Percentiles rank a stretch among this genome's conserved stretches.
Conservation (phyloP, 257 asterid genomes). For the Solanum tarijense region DNA sequence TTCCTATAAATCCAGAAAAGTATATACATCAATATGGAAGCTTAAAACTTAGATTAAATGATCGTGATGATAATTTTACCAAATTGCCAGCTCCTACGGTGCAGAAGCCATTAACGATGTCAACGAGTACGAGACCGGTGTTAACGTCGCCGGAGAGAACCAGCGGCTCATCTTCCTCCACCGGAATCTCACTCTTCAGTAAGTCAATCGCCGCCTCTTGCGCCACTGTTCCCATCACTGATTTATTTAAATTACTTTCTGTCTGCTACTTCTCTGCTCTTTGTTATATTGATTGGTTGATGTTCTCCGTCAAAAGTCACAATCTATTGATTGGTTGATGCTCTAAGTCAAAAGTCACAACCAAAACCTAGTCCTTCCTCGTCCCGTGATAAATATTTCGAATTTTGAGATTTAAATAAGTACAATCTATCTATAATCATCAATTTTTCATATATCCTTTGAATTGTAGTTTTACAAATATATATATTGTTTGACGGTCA, state of each 20-base stretch:
- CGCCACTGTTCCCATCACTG: not conserved
- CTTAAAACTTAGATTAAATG: not conserved
- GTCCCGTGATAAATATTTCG: too few relatives aligned
- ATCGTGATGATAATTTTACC: slow-evolving; percentile 8
- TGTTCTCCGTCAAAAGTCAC: not conserved
- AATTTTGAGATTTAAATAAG: too few relatives aligned
- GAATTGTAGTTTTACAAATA: too few relatives aligned
- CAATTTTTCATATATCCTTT: too few relatives aligned
- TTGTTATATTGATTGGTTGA: too few relatives aligned
- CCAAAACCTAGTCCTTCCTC: too few relatives aligned
- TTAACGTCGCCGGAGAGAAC: slow-evolving; percentile 43
- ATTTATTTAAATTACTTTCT: not conserved
- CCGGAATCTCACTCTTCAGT: slow-evolving; percentile 47
- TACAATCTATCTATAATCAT: too few relatives aligned
- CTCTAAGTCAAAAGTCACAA: too few relatives aligned
- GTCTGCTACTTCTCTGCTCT: too few relatives aligned
- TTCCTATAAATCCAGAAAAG: not conserved
- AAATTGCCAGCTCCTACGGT: slow-evolving; percentile 86
- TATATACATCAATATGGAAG: not conserved
- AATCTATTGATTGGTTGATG: too few relatives aligned
- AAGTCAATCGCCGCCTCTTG: slow-evolving; percentile 15
- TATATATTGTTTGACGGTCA: too few relatives aligned
- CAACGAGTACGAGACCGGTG: slow-evolving; percentile 78
- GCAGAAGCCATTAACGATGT: slow-evolving; percentile 87
- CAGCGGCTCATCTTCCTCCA: slow-evolving; percentile 42